phyloP scores from a whole-genome alignment of 1,139 yeast genomes.

The Blastobotrys ciferrii region DNA sequence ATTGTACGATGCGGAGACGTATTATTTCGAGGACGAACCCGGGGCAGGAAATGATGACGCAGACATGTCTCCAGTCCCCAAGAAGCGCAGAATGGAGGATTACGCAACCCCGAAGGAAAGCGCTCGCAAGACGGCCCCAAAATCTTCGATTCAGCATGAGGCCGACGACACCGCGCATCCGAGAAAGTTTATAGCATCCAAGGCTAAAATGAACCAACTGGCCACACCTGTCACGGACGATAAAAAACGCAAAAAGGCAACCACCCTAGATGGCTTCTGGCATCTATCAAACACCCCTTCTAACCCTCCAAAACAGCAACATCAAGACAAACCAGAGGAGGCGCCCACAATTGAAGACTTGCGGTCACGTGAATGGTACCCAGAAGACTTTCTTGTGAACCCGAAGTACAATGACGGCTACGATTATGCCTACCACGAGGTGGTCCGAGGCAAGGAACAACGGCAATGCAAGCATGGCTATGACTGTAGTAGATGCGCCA shows the following conservation, averaged over 20 bases:
- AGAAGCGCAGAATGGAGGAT: neutral
- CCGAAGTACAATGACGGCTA: conserved; percentile 25
- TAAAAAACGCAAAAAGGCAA: neutral
- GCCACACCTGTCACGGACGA: conserved; percentile 1
- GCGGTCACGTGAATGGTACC: neutral
- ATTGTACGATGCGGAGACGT: neutral
- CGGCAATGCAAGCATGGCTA: conserved; percentile 31
- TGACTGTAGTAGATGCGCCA: conserved; percentile 30
- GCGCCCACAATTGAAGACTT: neutral
- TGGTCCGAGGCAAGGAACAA: conserved; percentile 27
- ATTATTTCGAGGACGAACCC: neutral
- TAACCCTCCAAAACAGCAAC: neutral
- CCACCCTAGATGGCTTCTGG: neutral
- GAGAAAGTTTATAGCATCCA: neutral
- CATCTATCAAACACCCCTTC: neutral
- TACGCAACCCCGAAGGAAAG: conserved; percentile 1
- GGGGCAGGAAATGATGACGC: neutral
- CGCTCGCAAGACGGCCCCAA: neutral
- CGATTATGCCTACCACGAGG: conserved; percentile 28
- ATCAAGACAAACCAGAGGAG: no score
- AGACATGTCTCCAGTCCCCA: neutral
- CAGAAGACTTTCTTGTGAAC: conserved; percentile 29
- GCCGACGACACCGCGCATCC: neutral
- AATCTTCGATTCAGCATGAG: neutral
- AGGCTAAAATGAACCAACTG: neutral